Evolutionary conservation across 1,139 yeast genomes (phyloP).

Genomic region (Blastobotrys persicus): DNA sequence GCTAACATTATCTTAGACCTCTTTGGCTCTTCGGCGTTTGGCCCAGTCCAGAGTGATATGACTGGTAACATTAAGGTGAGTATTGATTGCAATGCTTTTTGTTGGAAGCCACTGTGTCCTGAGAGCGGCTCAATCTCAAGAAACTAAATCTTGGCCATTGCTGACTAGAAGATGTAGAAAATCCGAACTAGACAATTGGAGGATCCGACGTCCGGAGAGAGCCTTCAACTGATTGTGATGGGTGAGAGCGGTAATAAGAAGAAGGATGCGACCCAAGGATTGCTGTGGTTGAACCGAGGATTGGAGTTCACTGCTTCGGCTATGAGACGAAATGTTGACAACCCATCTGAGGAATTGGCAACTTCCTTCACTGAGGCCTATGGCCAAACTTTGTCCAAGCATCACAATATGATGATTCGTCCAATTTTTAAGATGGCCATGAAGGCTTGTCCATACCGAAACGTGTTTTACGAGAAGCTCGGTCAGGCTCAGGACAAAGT

Average conservation of each 20-base stretch:
- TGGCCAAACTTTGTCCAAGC: conserved; percentile 71
- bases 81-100: too few species aligned
- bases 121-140: too few species aligned
- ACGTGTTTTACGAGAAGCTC: conserved; percentile 76
- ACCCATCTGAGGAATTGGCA: conserved; percentile 62
- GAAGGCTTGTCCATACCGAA: conserved; percentile 94
- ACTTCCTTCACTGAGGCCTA: conserved; percentile 82
- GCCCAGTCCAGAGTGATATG: conserved; percentile 85
- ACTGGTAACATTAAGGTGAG: conserved; percentile 66
- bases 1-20: conserved; percentile 40
- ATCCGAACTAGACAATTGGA: conserved; percentile 63
- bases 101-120: too few species aligned
- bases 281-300: conserved; percentile 80
- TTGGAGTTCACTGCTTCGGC: conserved; percentile 87
- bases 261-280: conserved; percentile 87
- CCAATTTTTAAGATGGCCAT: conserved; percentile 90
- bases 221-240: conserved; percentile 75
- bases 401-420: conserved; percentile 76
- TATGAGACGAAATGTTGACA: conserved; percentile 70
- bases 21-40: conserved; percentile 80
- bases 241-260: conserved; percentile 60
- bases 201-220: conserved; percentile 59
- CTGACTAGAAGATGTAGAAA: conserved; percentile 41
- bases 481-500: conserved; percentile 62
- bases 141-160: too few species aligned